Base-by-base conservation (phyloP, 495 filamentous ascomycete genomes). In the Oidiodendron maius region DNA sequence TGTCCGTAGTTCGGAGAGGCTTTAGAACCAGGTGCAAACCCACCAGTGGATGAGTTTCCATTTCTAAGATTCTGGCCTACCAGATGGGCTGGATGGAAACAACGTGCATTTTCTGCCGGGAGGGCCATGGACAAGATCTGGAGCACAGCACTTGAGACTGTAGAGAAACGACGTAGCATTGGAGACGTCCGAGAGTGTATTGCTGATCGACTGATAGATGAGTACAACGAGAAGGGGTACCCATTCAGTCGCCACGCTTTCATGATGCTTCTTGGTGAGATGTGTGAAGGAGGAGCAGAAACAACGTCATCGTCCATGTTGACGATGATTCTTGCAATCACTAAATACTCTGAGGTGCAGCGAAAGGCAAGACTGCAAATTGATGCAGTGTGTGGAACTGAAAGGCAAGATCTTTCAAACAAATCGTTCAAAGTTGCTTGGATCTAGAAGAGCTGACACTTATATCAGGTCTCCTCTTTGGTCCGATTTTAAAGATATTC, bases 291-390 rank as follows among this genome's bases (percentile, higher is more conserved):
- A 9, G 81, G 80, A 4, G 74, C 76, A 17, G 81, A 84, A 53
- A 83, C 78, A 53, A 68, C 65, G 16, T 63, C 71, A 11, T 61
- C 57, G 42, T 67, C 64, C 5, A 64, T 85, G 23, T 72, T 74
- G 56, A 76, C 71, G 15, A 81, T 79, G 38, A 68, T 84, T 26
- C 75, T 82, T 21, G 81, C 78, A 25, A 71, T 86, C 70, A 58
- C 64, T 32, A 64, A 65, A 48, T 81, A 67, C 38, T 72, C 72
- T 9, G 62, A 73, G 22, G 67, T 75, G 15, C 66, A 70, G 34
- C 61, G 61, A 30, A 67, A 69, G 38, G 74, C 71, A 9, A 78
- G 82, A 50, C 69, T 63, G 20, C 75, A 81, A 48, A 52, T 83
- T 11, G 79, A 83, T 58, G 59, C 63, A 24, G 72, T 80, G 8